Base-by-base conservation (phyloP, 352 stramenopile species). In the Phytophthora pinifolia region DNA sequence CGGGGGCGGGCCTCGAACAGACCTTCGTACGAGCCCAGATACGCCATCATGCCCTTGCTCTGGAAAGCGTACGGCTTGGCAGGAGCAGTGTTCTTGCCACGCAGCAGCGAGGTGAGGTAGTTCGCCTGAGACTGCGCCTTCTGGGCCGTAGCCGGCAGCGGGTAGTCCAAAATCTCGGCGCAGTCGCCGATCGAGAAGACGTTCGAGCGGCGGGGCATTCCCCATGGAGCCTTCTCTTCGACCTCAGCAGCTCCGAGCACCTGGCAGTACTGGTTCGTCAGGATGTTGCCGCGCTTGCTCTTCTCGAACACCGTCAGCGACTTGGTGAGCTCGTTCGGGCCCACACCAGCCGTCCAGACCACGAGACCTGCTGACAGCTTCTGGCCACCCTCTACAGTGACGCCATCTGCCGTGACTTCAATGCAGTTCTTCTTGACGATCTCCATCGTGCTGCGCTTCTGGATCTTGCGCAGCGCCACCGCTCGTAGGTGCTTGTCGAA, bases 101-200 rank as follows among this genome's bases (percentile, higher is more conserved):
- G 81, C 8, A 92, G 49, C 34, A 92, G 42, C 17, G 46, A 59
- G 6, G 67, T 70, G 27, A 92, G 57, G 52, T 91, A 92, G 38
- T 83, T 65, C 0, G 83, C 83, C 44, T 92, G 83, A 2, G 72
- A 69, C 60, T 94, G 72, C 0, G 94, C 94, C 18, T 98, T 97
- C 60, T 98, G 92, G 0, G 96, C 97, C 2, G 95, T 90, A 34
- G 92, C 89, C 1, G 96, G 92, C 31, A 99, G 62, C 14, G 84
- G 76, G 32, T 94, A 89, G 48, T 90, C 70, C 12, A 84, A 63
- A 58, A 89, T 90, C 41, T 94, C 80, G 22, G 93, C 93, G 45
- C 92, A 98, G 70, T 99, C 97, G 29, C 97, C 97, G 42, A 99
- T 88, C 0, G 95, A 97, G 67, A 96, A 99, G 9, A 99, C 81